These are phyloP conservation scores for Ophioceras dolichostomum DNA, from an alignment of 2,329 filamentous ascomycete genomes.

Conservation along the genomic window DNA sequence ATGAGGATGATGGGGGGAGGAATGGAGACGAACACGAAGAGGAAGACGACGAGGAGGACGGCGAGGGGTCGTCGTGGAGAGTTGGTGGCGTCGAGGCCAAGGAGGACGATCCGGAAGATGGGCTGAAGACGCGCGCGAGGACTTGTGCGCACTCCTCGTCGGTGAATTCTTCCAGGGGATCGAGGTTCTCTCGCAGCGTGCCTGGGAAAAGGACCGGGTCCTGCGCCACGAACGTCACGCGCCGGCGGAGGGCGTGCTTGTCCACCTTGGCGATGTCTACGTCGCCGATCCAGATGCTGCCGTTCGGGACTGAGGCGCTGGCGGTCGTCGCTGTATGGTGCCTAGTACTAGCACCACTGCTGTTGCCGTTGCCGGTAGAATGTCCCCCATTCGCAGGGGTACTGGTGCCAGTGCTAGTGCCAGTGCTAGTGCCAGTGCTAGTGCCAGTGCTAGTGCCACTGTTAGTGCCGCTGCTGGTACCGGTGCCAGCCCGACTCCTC, in stretches of 20 bases:
- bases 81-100: too few relatives aligned
- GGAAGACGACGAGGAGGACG: neutral
- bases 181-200: conserved; percentile 51
- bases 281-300: conserved; percentile 40
- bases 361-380: neutral
- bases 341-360: too few relatives aligned
- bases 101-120: conserved; percentile 5
- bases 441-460: too few relatives aligned
- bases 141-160: conserved; percentile 35
- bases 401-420: neutral
- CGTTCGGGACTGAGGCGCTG: conserved; percentile 15
- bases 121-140: conserved; percentile 47
- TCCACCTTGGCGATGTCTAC: conserved; percentile 40
- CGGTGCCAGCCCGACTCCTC: too few relatives aligned
- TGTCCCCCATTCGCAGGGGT: too few relatives aligned
- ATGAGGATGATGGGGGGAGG: neutral
- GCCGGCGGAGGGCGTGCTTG: conserved; percentile 41
- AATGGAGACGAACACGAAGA: neutral
- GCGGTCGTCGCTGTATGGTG: neutral
- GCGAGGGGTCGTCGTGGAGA: conserved; percentile 4
- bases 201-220: conserved; percentile 51
- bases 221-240: conserved; percentile 51
- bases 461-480: neutral
- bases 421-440: too few relatives aligned
- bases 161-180: conserved; percentile 49